phyloP scores from a whole-genome alignment of 768 basidiomycete species.

The Cystobasidium tubakii region DNA sequence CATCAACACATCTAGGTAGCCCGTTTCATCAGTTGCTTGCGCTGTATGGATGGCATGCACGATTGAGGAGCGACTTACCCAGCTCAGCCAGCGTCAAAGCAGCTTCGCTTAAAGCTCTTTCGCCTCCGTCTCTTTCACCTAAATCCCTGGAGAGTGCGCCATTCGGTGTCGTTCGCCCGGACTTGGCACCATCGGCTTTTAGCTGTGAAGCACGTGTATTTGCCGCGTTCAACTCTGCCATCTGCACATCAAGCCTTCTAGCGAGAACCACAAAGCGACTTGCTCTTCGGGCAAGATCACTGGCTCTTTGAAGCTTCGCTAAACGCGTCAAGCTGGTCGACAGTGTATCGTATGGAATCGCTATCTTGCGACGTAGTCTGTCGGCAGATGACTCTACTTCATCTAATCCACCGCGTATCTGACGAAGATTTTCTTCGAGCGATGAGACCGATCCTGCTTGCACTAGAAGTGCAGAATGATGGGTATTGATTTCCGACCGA shows the following conservation, averaged over 20 bases:
- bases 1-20: slow-evolving; percentile 2
- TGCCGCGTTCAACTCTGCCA: slow-evolving; percentile 59
- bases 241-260: slow-evolving; percentile 74
- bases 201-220: neutral
- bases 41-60: too few species aligned
- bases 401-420: slow-evolving; percentile 63
- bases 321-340: slow-evolving; percentile 66
- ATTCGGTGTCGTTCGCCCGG: neutral
- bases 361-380: slow-evolving; percentile 79
- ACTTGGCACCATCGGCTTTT: slow-evolving; percentile 8
- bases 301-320: slow-evolving; percentile 71
- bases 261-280: slow-evolving; percentile 78
- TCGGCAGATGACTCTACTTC: slow-evolving; percentile 66
- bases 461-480: slow-evolving; percentile 73
- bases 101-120: slow-evolving; percentile 21
- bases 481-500: slow-evolving; percentile 62
- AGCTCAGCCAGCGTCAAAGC: slow-evolving; percentile 18
- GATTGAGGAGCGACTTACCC: too few species aligned
- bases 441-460: slow-evolving; percentile 70
- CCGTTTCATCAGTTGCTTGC: neutral
- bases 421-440: slow-evolving; percentile 64
- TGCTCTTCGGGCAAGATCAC: slow-evolving; percentile 74
- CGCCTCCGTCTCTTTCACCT: neutral
- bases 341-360: slow-evolving; percentile 71
- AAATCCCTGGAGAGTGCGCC: neutral